Percentiles rank a stretch among this genome's conserved stretches.
phyloP scores from a whole-genome alignment of 2,329 filamentous ascomycete species.

The Truncatella angustata region DNA sequence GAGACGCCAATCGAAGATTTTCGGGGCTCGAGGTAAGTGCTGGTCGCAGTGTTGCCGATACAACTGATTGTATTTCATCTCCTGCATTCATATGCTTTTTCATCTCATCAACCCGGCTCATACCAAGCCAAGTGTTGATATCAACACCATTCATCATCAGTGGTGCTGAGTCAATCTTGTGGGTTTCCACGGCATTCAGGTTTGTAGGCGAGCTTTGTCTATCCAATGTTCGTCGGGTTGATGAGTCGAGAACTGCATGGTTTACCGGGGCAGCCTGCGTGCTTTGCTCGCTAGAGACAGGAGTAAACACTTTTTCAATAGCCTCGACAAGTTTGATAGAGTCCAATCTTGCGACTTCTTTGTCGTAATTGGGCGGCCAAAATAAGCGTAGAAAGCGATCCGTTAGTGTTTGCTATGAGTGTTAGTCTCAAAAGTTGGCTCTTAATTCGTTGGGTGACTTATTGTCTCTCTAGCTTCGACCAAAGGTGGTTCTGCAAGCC shows the following conservation, averaged over 20 bases:
- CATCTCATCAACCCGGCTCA: background rate
- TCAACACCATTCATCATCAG: background rate
- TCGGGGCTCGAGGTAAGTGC: background rate
- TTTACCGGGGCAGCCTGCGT: background rate
- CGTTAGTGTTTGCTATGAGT: background rate
- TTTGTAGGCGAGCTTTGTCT: background rate
- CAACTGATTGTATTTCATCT: background rate
- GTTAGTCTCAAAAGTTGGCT: background rate
- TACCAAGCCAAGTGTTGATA: background rate
- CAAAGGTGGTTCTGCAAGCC: constrained; percentile 1
- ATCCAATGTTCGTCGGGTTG: background rate
- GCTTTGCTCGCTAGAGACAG: background rate
- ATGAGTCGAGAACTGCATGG: background rate
- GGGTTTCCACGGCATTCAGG: background rate
- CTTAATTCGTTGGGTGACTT: background rate
- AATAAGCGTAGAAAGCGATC: background rate
- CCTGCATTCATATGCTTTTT: background rate
- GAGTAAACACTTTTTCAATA: background rate
- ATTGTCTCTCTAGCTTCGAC: background rate
- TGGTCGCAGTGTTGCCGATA: background rate
- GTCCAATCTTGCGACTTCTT: background rate
- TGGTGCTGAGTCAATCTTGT: background rate
- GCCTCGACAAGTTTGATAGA: background rate
- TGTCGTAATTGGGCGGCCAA: background rate
- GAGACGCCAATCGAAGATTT: background rate